Percentiles rank a stretch among this genome's conserved stretches.
Conservation (phyloP, 2,329 filamentous ascomycete genomes). For the Penicillium rolfsii region DNA sequence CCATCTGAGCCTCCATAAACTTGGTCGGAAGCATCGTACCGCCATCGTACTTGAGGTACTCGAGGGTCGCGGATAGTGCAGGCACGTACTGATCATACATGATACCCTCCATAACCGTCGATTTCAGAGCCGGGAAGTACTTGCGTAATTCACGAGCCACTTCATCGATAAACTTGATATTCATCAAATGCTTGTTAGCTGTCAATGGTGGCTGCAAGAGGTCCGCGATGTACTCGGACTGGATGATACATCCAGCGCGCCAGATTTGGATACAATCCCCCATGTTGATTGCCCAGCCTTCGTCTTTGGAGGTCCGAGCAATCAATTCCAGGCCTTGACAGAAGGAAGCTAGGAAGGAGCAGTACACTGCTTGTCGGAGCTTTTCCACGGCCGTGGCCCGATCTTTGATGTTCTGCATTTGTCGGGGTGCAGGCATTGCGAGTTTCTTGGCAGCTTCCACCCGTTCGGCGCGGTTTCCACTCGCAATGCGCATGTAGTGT, state of each 20-base stretch:
- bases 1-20: conserved; percentile 72
- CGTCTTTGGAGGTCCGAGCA: conserved; percentile 58
- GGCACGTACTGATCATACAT: conserved; percentile 64
- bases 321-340: conserved; percentile 69
- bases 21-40: conserved; percentile 65
- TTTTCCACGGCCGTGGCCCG: conserved; percentile 58
- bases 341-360: conserved; percentile 63
- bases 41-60: conserved; percentile 68
- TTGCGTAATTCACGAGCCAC: conserved; percentile 59
- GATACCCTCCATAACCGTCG: conserved; percentile 58
- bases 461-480: conserved; percentile 62
- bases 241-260: conserved; percentile 72
- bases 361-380: conserved; percentile 64
- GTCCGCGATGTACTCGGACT: conserved; percentile 66
- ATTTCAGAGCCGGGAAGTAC: conserved; percentile 57
- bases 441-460: conserved; percentile 56
- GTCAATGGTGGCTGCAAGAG: conserved; percentile 52
- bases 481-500: conserved; percentile 66
- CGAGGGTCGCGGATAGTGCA: conserved; percentile 63
- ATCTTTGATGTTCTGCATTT: conserved; percentile 37
- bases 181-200: conserved; percentile 34
- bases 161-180: conserved; percentile 47
- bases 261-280: conserved; percentile 58
- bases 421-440: conserved; percentile 45
- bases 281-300: conserved; percentile 59